A percentile compares a stretch with the other conserved stretches of the same genome.
Conservation (phyloP, 495 filamentous ascomycete genomes). For the Penicillium simplicissimum region DNA sequence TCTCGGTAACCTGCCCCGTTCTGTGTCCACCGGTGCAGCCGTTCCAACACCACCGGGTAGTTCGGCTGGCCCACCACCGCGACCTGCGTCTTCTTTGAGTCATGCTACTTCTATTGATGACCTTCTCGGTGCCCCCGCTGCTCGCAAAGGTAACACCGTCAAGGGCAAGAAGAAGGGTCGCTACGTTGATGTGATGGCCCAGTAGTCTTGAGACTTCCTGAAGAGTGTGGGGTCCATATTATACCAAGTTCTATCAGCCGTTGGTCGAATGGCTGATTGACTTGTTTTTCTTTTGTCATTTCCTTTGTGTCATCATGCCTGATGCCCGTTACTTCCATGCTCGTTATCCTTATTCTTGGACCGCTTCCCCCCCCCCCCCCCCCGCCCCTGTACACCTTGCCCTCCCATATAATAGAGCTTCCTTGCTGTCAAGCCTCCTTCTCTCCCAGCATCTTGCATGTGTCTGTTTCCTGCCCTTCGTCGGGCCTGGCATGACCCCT, state of each 20-base stretch:
- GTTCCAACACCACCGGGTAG: constrained; percentile 34
- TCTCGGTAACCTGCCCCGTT: constrained; percentile 31
- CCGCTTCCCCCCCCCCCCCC: too few species aligned
- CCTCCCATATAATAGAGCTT: constrained; percentile 22
- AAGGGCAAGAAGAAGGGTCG: constrained; percentile 79
- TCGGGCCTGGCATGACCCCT: constrained; percentile 16
- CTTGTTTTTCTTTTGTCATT: constrained; percentile 23
- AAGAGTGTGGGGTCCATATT: background rate
- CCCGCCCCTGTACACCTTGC: constrained; percentile 13
- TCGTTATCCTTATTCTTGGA: constrained; percentile 13
- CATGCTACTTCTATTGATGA: constrained; percentile 86
- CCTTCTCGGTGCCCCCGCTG: constrained; percentile 67
- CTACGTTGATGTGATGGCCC: constrained; percentile 92
- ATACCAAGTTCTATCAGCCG: background rate
- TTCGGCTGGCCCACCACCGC: constrained; percentile 34
- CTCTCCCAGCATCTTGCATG: constrained; percentile 30
- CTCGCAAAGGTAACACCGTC: constrained; percentile 63
- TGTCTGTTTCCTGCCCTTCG: constrained; percentile 12
- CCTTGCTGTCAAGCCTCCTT: constrained; percentile 12
- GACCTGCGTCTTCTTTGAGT: constrained; percentile 69
- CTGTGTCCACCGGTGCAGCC: constrained; percentile 41
- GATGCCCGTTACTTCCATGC: constrained; percentile 18
- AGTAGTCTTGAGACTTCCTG: constrained; percentile 25
- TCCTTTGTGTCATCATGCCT: constrained; percentile 33
- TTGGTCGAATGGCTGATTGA: background rate